These are phyloP conservation scores for Omphalotus guepiniiformis DNA, from an alignment of 768 basidiomycete genomes.

Conservation along the genomic window DNA sequence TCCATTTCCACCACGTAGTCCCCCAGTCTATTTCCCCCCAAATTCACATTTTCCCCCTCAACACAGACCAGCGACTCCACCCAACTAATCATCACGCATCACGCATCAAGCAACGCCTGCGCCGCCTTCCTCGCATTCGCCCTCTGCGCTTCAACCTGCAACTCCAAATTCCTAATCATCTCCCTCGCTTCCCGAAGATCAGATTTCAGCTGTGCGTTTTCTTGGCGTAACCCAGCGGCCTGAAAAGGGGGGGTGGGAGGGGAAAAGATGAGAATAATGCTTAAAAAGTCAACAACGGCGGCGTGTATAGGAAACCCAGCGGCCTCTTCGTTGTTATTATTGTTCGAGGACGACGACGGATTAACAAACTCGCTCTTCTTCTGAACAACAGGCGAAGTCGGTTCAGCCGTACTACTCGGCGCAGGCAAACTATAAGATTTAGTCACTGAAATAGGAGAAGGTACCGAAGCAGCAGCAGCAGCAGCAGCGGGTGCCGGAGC, in stretches of 20 bases:
- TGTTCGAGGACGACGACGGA: too few relatives aligned
- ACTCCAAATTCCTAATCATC: constrained; percentile 78
- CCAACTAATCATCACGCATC: not conserved
- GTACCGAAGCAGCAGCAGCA: constrained; percentile 30
- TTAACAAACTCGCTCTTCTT: not conserved
- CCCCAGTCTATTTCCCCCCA: too few relatives aligned
- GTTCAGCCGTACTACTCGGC: constrained; percentile 6
- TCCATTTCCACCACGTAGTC: too few relatives aligned
- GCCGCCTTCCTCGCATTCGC: constrained; percentile 77
- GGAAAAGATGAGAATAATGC: not conserved
- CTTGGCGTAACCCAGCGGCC: constrained; percentile 32
- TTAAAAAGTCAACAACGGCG: not conserved
- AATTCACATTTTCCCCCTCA: too few relatives aligned
- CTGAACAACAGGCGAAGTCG: not conserved
- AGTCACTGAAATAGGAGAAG: constrained; percentile 22
- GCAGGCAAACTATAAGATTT: not conserved
- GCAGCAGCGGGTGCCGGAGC: constrained; percentile 17
- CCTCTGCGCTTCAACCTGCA: constrained; percentile 72
- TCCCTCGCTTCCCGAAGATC: constrained; percentile 79
- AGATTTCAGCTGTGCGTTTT: constrained; percentile 56
- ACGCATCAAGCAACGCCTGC: constrained; percentile 47
- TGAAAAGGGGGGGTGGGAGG: not conserved
- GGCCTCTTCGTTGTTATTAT: too few relatives aligned
- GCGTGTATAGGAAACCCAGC: too few relatives aligned
- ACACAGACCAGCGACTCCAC: too few relatives aligned